Base-by-base conservation (phyloP, 2,329 filamentous ascomycete genomes). In the Cladorrhinum sp. region DNA sequence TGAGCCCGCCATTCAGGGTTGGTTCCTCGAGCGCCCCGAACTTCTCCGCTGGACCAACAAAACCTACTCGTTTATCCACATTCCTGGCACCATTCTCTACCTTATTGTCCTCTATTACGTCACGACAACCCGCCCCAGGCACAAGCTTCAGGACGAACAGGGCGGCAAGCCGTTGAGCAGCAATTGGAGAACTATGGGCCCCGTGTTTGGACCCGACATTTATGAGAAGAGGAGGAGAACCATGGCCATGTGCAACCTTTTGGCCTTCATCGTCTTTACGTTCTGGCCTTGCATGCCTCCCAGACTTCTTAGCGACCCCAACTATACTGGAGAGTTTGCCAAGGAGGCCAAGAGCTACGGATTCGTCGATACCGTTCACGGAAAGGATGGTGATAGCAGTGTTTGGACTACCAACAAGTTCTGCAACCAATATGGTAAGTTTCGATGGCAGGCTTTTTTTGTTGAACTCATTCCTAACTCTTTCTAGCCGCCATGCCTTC, bases 1-100 rank as follows among this genome's bases (percentile, higher is more conserved):
- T 75, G 88, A 91, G 72, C 74, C 84, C 2, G 76, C 76, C 12
- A 79, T 91, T 50, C 88, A 91, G 73, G 72, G 75, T 36, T 79
- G 75, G 73, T 81, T 81, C 68, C 70, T 77, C 60, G 72, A 75
- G 20, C 80, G 81, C 55, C 81, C 85, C 1, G 70, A 76, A 25
- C 67, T 88, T 48, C 82, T 92, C 77, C 82, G 79, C 65, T 90
- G 83, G 83, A 89, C 86, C 67, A 91, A 91, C 74, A 82, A 87
- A 68, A 80, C 84, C 25, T 91, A 91, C 74, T 90, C 87, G 5
- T 91, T 90, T 74, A 90, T 92, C 68, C 89, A 91, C 72, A 91
- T 91, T 60, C 89, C 88, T 0, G 88, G 87, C 13, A 91, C 88
- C 5, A 91, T 91, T 65, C 79, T 87, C 50, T 92, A 90, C 69